Evolutionary conservation across 257 asterid species (phyloP).

Genomic region (Petrea volubilis): DNA sequence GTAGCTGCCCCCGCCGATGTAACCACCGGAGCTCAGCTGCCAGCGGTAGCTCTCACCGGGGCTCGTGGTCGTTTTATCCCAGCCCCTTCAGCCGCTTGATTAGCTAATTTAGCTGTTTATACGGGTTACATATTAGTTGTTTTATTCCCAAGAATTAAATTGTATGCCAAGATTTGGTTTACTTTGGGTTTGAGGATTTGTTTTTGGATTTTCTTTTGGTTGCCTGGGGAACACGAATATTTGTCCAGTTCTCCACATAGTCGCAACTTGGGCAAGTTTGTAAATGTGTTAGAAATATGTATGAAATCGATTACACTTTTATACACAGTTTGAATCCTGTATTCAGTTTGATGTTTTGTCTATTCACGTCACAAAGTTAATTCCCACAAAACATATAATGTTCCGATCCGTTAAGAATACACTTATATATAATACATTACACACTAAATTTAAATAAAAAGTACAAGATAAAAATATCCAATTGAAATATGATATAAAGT

Average conservation of each 20-base stretch:
- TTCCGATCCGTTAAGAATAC: too few species aligned
- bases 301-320: too few species aligned
- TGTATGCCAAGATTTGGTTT: neutral
- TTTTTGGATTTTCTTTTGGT: neutral
- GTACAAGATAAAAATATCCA: too few species aligned
- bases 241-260: neutral
- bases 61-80: neutral
- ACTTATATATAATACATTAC: too few species aligned
- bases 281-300: neutral
- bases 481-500: too few species aligned
- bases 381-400: too few species aligned
- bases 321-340: too few species aligned
- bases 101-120: too few species aligned
- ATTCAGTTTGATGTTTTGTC: too few species aligned
- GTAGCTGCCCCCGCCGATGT: neutral
- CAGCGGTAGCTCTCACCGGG: neutral
- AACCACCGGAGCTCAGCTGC: neutral
- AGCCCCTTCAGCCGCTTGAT: neutral
- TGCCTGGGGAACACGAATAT: neutral
- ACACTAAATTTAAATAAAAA: too few species aligned
- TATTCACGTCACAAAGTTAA: too few species aligned
- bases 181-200: neutral
- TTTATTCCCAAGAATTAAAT: neutral
- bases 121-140: neutral
- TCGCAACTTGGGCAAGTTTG: neutral